Evolutionary conservation across 768 basidiomycete genomes (phyloP), one percentile per base, ranked within the genome.

Genomic region (Termitomyces heimii): DNA sequence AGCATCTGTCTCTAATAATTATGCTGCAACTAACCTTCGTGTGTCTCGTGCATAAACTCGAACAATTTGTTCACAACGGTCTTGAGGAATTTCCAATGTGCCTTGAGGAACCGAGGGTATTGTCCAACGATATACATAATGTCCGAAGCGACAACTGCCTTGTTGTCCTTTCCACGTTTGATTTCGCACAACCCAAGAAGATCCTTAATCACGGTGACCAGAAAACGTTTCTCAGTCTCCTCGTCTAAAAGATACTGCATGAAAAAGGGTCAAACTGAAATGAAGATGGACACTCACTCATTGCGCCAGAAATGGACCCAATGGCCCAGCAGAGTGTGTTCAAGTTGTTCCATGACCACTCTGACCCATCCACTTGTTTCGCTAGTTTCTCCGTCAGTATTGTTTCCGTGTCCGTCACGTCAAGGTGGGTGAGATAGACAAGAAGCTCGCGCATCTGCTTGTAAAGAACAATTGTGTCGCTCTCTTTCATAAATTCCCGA

Each of bases 291-390:
- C 18, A 81, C 92, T 70, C 67, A 95, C 95, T 98, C 97, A 98
- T 99, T 3, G 96, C 95, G 43, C 95, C 94, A 22, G 96, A 98
- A 60, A 99, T 98, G 1, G 95, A 98, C 57, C 97, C 97, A 65
- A 98, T 99, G 54, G 97, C 97, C 97, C 97, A 99, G 73, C 97
- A 99, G 12, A 99, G 84, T 4, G 96, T 98, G 73, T 98, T 99
- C 55, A 98, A 78, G 70, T 98, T 98, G 65, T 97, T 91, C 97
- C 97, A 99, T 28, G 94, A 97, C 97, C 97, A 99, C 72, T 99
- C 97, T 12, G 89, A 85, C 16, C 93, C 94, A 66, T 98, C 94
- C 12, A 97, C 95, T 79, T 99, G 97, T 73, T 95, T 97, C 43
- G 91, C 82, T 50, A 98, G 80, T 73, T 99, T 99, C 75, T 98